Conservation (phyloP, 2,329 filamentous ascomycete genomes). For the Cercospora nicotianae region DNA sequence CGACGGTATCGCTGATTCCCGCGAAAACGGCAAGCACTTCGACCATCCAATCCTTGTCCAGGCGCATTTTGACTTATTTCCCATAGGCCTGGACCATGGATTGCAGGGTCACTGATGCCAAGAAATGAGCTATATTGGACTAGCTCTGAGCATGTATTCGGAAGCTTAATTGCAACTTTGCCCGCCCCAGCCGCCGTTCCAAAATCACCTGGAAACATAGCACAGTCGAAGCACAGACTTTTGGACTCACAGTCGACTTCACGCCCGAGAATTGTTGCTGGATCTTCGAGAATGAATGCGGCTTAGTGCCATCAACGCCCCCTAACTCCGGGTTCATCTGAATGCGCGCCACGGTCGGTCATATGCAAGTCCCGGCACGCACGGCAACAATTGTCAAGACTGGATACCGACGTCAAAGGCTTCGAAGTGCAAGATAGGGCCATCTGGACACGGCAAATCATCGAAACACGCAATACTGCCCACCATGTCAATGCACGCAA, state of each 20-base stretch:
- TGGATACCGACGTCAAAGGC: neutral
- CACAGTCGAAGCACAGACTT: neutral
- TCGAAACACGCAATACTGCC: neutral
- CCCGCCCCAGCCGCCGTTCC: neutral
- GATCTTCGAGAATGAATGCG: neutral
- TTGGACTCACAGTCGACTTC: neutral
- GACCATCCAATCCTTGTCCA: neutral
- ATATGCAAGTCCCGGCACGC: neutral
- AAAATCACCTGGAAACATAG: neutral
- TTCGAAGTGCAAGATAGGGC: neutral
- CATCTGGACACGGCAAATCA: neutral
- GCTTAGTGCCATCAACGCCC: neutral
- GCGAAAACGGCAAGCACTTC: neutral
- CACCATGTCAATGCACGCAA: constrained; percentile 21
- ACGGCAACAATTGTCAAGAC: neutral
- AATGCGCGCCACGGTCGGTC: neutral
- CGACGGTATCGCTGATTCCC: neutral
- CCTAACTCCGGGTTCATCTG: neutral
- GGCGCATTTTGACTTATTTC: neutral
- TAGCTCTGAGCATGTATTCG: constrained; percentile 2
- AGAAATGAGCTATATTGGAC: neutral
- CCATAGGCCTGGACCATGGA: constrained; percentile 9
- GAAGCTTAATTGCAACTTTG: constrained; percentile 5
- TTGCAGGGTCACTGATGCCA: neutral
- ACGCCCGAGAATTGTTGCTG: neutral